These are phyloP conservation scores for Laburnicola sp. DNA, from an alignment of 2,329 filamentous ascomycete species.

Conservation along the genomic window DNA sequence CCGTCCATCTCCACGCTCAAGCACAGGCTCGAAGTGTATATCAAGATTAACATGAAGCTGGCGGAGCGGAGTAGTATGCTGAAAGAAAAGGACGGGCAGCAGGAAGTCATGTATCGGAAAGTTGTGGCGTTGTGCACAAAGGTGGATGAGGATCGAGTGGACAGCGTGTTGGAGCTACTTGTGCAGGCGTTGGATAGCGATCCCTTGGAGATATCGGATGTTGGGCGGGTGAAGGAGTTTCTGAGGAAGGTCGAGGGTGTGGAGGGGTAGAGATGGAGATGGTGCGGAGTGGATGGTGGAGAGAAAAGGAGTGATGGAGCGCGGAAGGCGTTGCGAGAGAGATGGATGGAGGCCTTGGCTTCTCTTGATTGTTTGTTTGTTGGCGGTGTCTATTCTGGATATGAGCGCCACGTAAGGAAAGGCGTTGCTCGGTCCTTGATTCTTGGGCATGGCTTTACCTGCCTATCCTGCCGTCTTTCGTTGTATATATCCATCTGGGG, in stretches of 20 bases:
- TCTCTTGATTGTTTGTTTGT: too few relatives aligned
- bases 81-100: constrained; percentile 76
- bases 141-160: constrained; percentile 76
- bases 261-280: constrained; percentile 20
- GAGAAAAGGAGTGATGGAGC: too few relatives aligned
- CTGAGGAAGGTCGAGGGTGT: constrained; percentile 75
- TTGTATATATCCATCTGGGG: too few relatives aligned
- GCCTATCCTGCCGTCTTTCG: too few relatives aligned
- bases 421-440: too few relatives aligned
- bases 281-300: too few relatives aligned
- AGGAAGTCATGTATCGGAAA: constrained; percentile 84
- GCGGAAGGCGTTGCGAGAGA: too few relatives aligned
- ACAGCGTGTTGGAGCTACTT: constrained; percentile 75
- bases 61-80: constrained; percentile 69
- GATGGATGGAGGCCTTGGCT: too few relatives aligned
- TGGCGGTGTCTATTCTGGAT: too few relatives aligned
- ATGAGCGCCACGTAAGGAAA: too few relatives aligned
- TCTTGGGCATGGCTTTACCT: too few relatives aligned
- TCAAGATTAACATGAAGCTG: constrained; percentile 68
- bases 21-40: constrained; percentile 71
- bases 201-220: constrained; percentile 67
- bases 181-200: constrained; percentile 91
- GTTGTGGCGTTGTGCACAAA: constrained; percentile 86
- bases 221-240: constrained; percentile 76
- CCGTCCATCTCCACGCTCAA: constrained; percentile 53